These are phyloP conservation scores for Astragalus glycyphyllos DNA, from an alignment of 306 rosid species.

Conservation along the genomic window DNA sequence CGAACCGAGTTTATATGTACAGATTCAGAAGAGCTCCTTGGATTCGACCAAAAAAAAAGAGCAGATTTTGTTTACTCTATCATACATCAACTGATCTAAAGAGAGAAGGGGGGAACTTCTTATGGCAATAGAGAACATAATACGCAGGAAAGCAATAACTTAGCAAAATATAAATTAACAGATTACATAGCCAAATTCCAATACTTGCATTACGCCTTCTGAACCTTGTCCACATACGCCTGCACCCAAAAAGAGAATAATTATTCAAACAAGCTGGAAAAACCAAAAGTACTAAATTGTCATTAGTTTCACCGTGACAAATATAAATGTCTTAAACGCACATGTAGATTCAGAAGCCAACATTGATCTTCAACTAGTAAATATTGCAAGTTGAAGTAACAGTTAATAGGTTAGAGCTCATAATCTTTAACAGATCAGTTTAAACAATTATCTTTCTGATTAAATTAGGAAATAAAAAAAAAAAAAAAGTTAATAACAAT, in stretches of 20 bases:
- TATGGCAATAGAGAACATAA: constrained; percentile 36
- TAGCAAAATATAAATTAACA: constrained; percentile 32
- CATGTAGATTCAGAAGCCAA: constrained; percentile 37
- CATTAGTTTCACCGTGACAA: constrained; percentile 9
- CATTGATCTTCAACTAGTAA: constrained; percentile 29
- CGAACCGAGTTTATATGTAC: constrained; percentile 23
- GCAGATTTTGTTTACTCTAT: constrained; percentile 13
- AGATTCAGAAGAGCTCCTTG: constrained; percentile 37
- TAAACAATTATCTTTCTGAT: neutral
- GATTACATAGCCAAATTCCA: constrained; percentile 38
- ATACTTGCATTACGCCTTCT: constrained; percentile 59
- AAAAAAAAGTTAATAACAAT: neutral
- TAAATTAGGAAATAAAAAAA: neutral
- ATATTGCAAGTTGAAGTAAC: constrained; percentile 7
- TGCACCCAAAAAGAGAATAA: constrained; percentile 46
- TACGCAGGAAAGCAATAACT: constrained; percentile 28
- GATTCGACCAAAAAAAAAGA: neutral
- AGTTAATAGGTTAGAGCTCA: constrained; percentile 14
- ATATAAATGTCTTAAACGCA: constrained; percentile 25
- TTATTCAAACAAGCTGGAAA: constrained; percentile 2
- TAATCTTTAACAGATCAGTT: constrained; percentile 1
- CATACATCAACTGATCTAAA: constrained; percentile 43
- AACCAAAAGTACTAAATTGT: neutral
- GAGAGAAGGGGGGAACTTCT: neutral
- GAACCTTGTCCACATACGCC: constrained; percentile 83